Evolutionary conservation across 192 early-diverging fungal species (phyloP).

Genomic region (Glomus cerebriforme): DNA sequence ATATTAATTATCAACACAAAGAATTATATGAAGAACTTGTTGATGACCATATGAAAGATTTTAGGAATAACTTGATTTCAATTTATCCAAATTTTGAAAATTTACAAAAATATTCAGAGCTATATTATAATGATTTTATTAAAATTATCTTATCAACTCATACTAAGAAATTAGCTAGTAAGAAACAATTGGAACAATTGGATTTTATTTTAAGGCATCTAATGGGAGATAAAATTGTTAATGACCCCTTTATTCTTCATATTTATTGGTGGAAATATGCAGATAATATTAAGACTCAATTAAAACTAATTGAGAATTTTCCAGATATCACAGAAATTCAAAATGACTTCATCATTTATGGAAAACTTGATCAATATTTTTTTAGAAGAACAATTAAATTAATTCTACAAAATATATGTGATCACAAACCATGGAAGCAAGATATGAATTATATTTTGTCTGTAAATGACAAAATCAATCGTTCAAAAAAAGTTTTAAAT

Average conservation of each 20-base stretch:
- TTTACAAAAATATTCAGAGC: neutral
- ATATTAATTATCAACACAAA: neutral
- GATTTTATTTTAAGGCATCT: neutral
- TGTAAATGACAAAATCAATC: neutral
- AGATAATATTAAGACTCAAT: neutral
- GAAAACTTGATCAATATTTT: neutral
- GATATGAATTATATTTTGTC: neutral
- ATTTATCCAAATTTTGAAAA: neutral
- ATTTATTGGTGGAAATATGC: neutral
- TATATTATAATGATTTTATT: neutral
- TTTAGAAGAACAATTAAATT: neutral
- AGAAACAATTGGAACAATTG: neutral
- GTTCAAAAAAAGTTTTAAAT: neutral
- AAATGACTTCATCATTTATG: neutral
- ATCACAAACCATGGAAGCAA: neutral
- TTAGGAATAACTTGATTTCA: neutral
- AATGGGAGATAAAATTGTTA: neutral
- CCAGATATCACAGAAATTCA: neutral
- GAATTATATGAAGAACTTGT: too few relatives aligned
- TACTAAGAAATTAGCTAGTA: neutral
- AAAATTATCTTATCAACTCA: neutral
- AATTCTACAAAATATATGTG: neutral
- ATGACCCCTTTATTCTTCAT: neutral
- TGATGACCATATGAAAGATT: neutral
- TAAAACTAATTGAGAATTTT: neutral